These are phyloP conservation scores for Solanum paucissectum DNA, from an alignment of 257 asterid genomes.

Conservation along the genomic window DNA sequence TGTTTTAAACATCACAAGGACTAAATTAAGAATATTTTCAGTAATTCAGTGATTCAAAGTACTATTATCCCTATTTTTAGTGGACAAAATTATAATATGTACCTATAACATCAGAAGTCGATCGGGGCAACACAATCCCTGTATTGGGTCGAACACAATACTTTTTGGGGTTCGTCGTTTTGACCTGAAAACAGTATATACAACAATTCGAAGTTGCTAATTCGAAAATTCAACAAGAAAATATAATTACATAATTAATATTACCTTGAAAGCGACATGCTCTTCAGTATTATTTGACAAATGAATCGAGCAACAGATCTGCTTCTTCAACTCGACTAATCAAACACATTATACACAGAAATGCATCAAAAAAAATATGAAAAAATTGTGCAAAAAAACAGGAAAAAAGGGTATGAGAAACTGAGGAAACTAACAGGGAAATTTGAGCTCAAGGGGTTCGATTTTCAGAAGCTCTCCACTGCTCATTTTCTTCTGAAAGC, in stretches of 20 bases:
- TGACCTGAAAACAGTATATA: conserved; percentile 5
- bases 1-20: neutral
- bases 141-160: conserved; percentile 20
- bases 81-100: neutral
- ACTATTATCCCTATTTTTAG: neutral
- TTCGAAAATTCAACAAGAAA: neutral
- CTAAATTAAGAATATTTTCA: neutral
- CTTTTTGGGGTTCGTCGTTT: neutral
- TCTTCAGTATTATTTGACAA: neutral
- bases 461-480: conserved; percentile 44
- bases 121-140: conserved; percentile 58
- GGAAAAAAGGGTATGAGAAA: neutral
- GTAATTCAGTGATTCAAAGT: neutral
- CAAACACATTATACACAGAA: neutral
- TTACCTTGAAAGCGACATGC: neutral
- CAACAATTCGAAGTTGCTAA: neutral
- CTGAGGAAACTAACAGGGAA: conserved; percentile 30
- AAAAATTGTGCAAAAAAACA: neutral
- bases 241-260: neutral
- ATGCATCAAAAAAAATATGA: neutral
- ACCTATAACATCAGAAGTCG: conserved; percentile 48
- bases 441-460: conserved; percentile 56
- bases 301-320: neutral
- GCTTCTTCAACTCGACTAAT: conserved; percentile 66
- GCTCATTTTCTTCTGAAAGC: conserved; percentile 26